Evolutionary conservation across 192 early-diverging fungal genomes (phyloP), one percentile per base, ranked within the genome.

Genomic region (Coemansia sp.): DNA sequence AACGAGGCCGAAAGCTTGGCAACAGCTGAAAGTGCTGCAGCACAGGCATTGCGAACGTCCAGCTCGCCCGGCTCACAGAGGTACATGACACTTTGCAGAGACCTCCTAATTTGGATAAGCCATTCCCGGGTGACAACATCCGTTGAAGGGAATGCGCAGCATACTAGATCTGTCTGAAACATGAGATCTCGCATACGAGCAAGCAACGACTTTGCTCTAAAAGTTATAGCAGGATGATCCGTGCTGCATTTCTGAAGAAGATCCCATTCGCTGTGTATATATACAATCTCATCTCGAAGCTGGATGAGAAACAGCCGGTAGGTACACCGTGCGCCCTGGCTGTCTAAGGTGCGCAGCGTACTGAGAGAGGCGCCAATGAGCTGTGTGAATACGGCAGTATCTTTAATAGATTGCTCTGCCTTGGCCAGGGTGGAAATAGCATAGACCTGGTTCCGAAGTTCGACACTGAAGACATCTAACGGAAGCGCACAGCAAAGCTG

Each of bases 241-340:
- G 30, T 12, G 0, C n/a, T n/a, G 0, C 27, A 27, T 16, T 47
- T 12, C 1, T 31, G 34, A 12, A 58, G 28, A 12, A 16, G 59
- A 4, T 18, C 48, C 66, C 73, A 73, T 56, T 55, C 62, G 47
- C 58, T 19, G 8, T 69, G 24, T 19, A 73, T 31, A 5, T 49
- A 26, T 4, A 67, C 63, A 10, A 69, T 12, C 32, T 72, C 78
- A 18, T 31, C 50, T 4, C 69, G 73, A 52, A 81, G 60, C 64
- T 76, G 73, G 12, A 81, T 32, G 16, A 81, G 25, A 21, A 60
- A 69, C 48, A 72, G 53, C 55, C 74, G 78, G 44, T 56, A 74
- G 7, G 4, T 12, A n/a, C 63, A 58, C 0, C 49, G 26, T 7
- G 64, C 8, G 5, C 48, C 25, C 47, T 73, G 60, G 38, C 22